phyloP scores from a whole-genome alignment of 768 basidiomycete species.

The Crepidotus variabilis region DNA sequence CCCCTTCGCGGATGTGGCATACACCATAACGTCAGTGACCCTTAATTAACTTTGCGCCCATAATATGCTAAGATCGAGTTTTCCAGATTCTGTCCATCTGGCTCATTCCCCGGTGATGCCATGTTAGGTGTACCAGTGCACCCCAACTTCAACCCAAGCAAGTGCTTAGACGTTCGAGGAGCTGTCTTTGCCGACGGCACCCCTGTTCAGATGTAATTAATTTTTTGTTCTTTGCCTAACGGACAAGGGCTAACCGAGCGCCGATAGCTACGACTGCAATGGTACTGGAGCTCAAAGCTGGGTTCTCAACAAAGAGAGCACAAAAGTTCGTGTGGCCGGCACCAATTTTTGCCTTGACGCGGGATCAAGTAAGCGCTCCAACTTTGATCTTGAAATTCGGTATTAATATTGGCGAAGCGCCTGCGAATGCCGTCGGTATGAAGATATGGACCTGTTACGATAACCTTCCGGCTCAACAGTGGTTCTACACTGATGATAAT shows the following conservation, averaged over 20 bases:
- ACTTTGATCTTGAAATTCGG: neutral
- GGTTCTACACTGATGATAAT: conserved; percentile 26
- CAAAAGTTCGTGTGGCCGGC: conserved; percentile 21
- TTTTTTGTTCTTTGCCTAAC: neutral
- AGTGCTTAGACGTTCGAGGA: conserved; percentile 29
- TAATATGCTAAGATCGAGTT: neutral
- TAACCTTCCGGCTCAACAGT: conserved; percentile 29
- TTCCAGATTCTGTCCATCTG: neutral
- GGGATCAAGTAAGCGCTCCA: conserved; percentile 22
- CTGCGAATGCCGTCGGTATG: conserved; percentile 22
- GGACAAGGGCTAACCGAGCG: conserved; percentile 26
- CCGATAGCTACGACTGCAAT: conserved; percentile 30
- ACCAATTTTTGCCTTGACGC: conserved; percentile 31
- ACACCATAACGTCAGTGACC: neutral
- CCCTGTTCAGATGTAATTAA: conserved; percentile 20
- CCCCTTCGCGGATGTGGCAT: neutral
- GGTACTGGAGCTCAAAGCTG: conserved; percentile 27
- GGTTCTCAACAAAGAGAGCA: conserved; percentile 19
- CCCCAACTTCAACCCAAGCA: conserved; percentile 18
- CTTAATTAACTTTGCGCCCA: neutral
- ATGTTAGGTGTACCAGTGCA: conserved; percentile 13
- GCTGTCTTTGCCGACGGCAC: conserved; percentile 25
- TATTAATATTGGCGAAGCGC: too few species aligned
- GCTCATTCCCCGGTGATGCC: conserved; percentile 8
- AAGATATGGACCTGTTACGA: conserved; percentile 34